Conservation (phyloP, 768 basidiomycete species). For the Suillus variegatus region DNA sequence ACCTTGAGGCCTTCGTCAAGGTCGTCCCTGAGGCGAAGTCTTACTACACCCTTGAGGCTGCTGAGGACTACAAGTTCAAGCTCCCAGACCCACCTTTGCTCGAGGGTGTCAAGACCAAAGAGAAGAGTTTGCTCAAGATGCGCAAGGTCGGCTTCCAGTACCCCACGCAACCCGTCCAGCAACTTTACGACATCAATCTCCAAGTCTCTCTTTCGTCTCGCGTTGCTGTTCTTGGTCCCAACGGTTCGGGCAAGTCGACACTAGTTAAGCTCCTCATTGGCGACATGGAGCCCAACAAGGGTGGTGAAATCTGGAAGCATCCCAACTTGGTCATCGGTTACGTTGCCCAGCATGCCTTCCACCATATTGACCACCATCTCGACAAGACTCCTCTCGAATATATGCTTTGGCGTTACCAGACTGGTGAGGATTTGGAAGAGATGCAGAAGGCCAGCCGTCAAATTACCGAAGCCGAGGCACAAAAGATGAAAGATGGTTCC, state of each 20-base stretch:
- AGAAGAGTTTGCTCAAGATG: constrained; percentile 97
- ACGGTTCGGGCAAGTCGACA: constrained; percentile 98
- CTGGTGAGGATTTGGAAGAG: constrained; percentile 97
- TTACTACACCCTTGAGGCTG: constrained; percentile 94
- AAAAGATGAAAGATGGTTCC: constrained; percentile 97
- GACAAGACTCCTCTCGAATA: constrained; percentile 99
- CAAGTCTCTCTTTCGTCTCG: constrained; percentile 98
- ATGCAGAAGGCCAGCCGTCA: constrained; percentile 88
- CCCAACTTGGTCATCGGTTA: constrained; percentile 99
- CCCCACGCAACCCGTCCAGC: constrained; percentile 81
- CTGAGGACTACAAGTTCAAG: constrained; percentile 98
- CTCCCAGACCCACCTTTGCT: constrained; percentile 95
- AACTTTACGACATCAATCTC: constrained; percentile 91
- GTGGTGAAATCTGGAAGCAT: constrained; percentile 98
- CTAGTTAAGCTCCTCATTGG: constrained; percentile 96
- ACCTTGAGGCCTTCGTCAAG: constrained; percentile 93
- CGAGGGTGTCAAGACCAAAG: constrained; percentile 99
- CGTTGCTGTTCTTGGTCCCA: constrained; percentile 97
- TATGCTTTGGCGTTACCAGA: constrained; percentile 99
- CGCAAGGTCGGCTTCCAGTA: constrained; percentile 98
- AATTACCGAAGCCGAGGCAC: constrained; percentile 82
- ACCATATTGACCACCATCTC: constrained; percentile 97
- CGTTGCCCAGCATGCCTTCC: constrained; percentile 99
- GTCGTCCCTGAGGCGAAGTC: constrained; percentile 96
- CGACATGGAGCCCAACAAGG: constrained; percentile 94